phyloP scores from a whole-genome alignment of 305 asterid genomes.

The Solanum hybrid region DNA sequence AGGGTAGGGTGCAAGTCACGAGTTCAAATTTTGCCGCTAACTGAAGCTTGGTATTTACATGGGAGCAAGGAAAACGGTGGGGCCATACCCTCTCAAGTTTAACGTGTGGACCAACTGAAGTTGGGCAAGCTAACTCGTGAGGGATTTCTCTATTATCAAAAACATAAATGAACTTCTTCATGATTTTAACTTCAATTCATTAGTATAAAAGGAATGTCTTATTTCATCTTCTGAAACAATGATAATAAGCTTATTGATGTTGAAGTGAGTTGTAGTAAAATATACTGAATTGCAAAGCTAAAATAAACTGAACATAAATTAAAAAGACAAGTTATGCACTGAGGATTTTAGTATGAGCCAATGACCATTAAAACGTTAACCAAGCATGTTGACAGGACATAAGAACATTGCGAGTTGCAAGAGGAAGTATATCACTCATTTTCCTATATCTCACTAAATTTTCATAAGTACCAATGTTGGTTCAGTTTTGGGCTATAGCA shows the following conservation, averaged over 20 bases:
- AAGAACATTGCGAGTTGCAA: neutral
- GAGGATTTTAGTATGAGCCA: neutral
- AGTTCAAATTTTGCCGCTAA: neutral
- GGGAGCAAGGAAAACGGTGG: neutral
- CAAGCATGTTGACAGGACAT: neutral
- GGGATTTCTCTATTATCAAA: neutral
- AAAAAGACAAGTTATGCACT: neutral
- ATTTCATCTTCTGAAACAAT: neutral
- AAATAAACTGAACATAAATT: neutral
- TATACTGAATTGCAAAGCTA: neutral
- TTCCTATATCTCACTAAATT: neutral
- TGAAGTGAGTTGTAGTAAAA: neutral
- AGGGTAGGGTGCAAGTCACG: neutral
- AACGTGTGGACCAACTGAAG: neutral
- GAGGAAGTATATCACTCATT: neutral
- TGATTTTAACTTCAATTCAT: neutral
- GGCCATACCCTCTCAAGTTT: neutral
- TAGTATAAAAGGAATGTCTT: neutral
- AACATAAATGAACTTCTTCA: neutral
- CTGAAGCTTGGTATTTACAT: neutral
- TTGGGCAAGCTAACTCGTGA: neutral
- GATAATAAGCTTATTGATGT: neutral
- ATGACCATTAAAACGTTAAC: neutral
- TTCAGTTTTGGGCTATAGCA: conserved; percentile 2
- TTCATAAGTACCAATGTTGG: neutral